A percentile compares a stretch with the other conserved stretches of the same genome.
Evolutionary conservation across 345 rosid species (phyloP).

Genomic region (Ceriops zippeliana): DNA sequence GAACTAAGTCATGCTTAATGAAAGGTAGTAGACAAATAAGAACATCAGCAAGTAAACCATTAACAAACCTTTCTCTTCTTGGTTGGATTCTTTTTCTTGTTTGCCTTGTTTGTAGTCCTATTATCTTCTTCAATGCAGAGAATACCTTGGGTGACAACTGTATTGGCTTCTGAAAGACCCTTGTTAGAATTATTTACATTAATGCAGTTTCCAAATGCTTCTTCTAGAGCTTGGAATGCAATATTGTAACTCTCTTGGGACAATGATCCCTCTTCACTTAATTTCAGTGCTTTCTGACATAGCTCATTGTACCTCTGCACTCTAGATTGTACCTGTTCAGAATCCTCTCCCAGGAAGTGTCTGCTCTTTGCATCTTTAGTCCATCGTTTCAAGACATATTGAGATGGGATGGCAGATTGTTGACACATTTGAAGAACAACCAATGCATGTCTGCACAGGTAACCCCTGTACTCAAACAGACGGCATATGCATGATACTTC

Average conservation of each 20-base stretch:
- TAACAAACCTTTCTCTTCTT: slow-evolving; percentile 62
- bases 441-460: slow-evolving; percentile 63
- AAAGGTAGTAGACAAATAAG: not conserved
- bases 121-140: slow-evolving; percentile 56
- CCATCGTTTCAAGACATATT: slow-evolving; percentile 64
- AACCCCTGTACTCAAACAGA: slow-evolving; percentile 58
- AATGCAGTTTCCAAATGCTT: slow-evolving; percentile 51
- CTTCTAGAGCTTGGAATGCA: slow-evolving; percentile 55
- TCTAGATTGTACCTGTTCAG: slow-evolving; percentile 51
- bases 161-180: slow-evolving; percentile 45
- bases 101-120: slow-evolving; percentile 39
- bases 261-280: slow-evolving; percentile 58
- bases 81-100: slow-evolving; percentile 59
- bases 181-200: slow-evolving; percentile 47
- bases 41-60: not conserved
- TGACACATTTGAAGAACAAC: slow-evolving; percentile 64
- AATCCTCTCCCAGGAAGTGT: slow-evolving; percentile 40
- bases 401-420: slow-evolving; percentile 51
- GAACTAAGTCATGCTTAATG: slow-evolving; percentile 2
- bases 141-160: slow-evolving; percentile 50
- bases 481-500: slow-evolving; percentile 60
- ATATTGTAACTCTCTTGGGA: slow-evolving; percentile 62
- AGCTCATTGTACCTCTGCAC: slow-evolving; percentile 52
- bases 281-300: slow-evolving; percentile 46
- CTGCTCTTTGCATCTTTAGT: slow-evolving; percentile 63